Evolutionary conservation across 768 basidiomycete genomes (phyloP).

Genomic region (Russula vinacea): DNA sequence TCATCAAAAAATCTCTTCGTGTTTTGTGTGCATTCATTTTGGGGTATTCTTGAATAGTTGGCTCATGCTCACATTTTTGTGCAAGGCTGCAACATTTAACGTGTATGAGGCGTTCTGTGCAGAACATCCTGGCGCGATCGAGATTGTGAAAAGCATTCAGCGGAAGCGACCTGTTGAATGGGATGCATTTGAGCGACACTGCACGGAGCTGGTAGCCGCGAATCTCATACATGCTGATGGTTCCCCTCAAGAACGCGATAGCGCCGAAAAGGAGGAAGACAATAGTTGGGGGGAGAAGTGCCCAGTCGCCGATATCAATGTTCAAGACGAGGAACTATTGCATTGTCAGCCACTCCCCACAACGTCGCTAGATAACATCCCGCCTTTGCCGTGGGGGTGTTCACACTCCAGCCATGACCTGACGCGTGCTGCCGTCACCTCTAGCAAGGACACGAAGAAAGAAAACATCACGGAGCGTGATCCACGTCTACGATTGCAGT

Average conservation of each 20-base stretch:
- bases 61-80: conserved; percentile 20
- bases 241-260: background rate
- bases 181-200: conserved; percentile 79
- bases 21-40: conserved; percentile 6
- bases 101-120: conserved; percentile 87
- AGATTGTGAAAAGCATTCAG: conserved; percentile 64
- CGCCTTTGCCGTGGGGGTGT: background rate
- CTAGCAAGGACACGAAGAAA: conserved; percentile 14
- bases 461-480: conserved; percentile 11
- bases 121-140: conserved; percentile 77
- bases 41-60: background rate
- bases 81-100: conserved; percentile 67
- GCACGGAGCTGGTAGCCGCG: conserved; percentile 52
- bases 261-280: conserved; percentile 9
- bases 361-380: background rate
- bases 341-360: background rate
- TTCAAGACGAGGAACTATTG: background rate
- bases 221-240: conserved; percentile 1
- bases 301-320: background rate
- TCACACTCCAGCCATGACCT: background rate
- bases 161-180: conserved; percentile 68
- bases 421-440: conserved; percentile 7
- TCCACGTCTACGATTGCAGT: conserved; percentile 47
- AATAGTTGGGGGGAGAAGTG: background rate
- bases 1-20: background rate